Base-by-base conservation (phyloP, 2,329 filamentous ascomycete species). In the Monosporascus sp. region DNA sequence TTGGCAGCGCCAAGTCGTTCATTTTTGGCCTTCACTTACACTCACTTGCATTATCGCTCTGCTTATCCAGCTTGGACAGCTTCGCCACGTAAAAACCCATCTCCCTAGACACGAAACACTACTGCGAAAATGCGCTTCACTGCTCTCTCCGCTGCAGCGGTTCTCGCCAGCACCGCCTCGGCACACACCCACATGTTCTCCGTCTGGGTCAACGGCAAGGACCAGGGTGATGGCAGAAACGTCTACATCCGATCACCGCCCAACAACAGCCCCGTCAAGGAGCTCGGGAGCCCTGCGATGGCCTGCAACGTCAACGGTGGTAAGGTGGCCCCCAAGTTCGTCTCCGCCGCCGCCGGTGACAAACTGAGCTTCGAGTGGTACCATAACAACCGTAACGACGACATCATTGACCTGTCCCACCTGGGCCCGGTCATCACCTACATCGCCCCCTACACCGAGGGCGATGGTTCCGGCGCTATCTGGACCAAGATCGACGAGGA, bases 391-490 rank as follows among this genome's bases (percentile, higher is more conserved):
- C 72, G 76, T 45, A 61, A 62, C 54, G 77, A 80, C 66, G 77
- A 80, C 63, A 78, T 81, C 69, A 77, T 82, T 50, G 79, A 70
- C 58, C 55, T 63, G n/a, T 77, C 74, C 47, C 79, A 82, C 70
- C 69, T 73, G 66, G 79, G 79, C 8, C 79, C 79, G 38, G 66
- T 81, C 61, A 72, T 78, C 57, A 78, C 76, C 53, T 82, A 78
- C 65, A 75, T 82, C 60, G 76, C 78, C 18, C 57, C 64, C 48
- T 74, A 70, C 68, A 71, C 68, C 45, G 65, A 66, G 50, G 54
- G 50, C 49, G 73, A 76, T 50, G 77, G 77, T 38, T 71, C 73
- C 11, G 76, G 77, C 27, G 70, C 72, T 55, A 78, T 79, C 66
- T 82, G 77, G 77, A 71, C 78, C 60, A 75, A 74, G 63, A 73